These are phyloP conservation scores for Pachysandra terminalis DNA, from an alignment of 164 flowering plant genomes.

Conservation along the genomic window DNA sequence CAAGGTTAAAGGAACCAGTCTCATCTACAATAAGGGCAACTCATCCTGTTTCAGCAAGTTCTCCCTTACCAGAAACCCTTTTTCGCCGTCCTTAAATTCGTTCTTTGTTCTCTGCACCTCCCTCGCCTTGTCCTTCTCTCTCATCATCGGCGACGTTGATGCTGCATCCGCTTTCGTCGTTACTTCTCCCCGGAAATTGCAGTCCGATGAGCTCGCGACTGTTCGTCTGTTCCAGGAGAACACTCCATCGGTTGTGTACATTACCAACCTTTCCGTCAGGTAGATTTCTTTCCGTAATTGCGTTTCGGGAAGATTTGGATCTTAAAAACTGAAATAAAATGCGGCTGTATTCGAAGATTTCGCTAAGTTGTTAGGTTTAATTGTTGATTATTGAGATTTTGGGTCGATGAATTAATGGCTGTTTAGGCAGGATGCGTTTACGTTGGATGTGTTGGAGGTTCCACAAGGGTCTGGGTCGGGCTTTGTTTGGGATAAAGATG, in stretches of 20 bases:
- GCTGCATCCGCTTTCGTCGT: constrained; percentile 77
- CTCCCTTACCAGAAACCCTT: not conserved
- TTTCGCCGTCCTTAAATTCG: constrained; percentile 35
- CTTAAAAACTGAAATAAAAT: no score
- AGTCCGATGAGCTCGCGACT: no score
- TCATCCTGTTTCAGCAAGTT: not conserved
- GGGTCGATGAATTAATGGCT: not conserved
- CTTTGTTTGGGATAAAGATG: no score
- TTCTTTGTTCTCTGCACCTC: constrained; percentile 57
- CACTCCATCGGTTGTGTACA: no score
- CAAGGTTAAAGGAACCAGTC: not conserved
- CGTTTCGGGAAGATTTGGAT: no score
- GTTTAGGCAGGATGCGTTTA: constrained; percentile 92
- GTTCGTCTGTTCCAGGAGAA: no score
- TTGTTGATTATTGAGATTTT: not conserved
- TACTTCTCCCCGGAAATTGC: constrained; percentile 66
- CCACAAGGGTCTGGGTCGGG: constrained; percentile 98
- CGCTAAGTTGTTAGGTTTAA: no score
- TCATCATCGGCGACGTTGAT: constrained; percentile 56
- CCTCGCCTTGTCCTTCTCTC: constrained; percentile 53
- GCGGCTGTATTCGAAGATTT: no score
- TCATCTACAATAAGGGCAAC: not conserved
- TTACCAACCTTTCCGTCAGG: constrained; percentile 91
- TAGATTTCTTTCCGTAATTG: constrained; percentile 9
- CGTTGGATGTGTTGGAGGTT: constrained; percentile 90